Percentiles rank a stretch among this genome's conserved stretches.
Evolutionary conservation across 768 basidiomycete species (phyloP).

Genomic region (Polyporus arcularius): DNA sequence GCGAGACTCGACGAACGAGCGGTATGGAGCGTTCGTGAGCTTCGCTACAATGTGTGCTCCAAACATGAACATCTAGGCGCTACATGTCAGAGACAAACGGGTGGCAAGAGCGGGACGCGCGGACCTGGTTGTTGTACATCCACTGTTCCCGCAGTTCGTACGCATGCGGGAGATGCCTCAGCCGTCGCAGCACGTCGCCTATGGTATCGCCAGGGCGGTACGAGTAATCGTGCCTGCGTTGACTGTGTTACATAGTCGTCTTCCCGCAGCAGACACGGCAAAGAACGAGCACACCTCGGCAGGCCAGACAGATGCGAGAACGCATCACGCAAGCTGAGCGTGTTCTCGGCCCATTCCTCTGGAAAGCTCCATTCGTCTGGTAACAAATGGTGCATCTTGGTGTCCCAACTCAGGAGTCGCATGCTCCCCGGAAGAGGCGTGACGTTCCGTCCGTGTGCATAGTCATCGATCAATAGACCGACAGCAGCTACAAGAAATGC

Average conservation of each 20-base stretch:
- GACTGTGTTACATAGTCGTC: too few relatives aligned
- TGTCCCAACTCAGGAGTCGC: slow-evolving; percentile 26
- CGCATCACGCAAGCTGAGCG: slow-evolving; percentile 38
- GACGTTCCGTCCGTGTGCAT: slow-evolving; percentile 29
- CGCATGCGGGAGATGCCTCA: slow-evolving; percentile 33
- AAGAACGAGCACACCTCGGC: slow-evolving; percentile 27
- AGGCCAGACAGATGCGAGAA: slow-evolving; percentile 44
- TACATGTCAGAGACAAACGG: background rate
- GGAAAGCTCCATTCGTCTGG: slow-evolving; percentile 42
- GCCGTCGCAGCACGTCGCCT: slow-evolving; percentile 21
- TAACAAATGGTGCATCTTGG: slow-evolving; percentile 35
- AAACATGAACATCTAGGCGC: slow-evolving; percentile 40
- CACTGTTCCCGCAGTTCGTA: slow-evolving; percentile 39
- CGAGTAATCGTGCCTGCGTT: slow-evolving; percentile 35
- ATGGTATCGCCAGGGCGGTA: slow-evolving; percentile 33
- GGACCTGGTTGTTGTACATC: slow-evolving; percentile 42
- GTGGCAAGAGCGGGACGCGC: background rate
- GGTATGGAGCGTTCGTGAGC: slow-evolving; percentile 35
- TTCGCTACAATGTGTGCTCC: slow-evolving; percentile 34
- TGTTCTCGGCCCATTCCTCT: slow-evolving; percentile 39
- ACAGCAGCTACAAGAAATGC: slow-evolving; percentile 31
- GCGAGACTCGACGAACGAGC: slow-evolving; percentile 42
- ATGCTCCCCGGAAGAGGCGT: slow-evolving; percentile 24
- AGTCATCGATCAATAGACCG: slow-evolving; percentile 35
- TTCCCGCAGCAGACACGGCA: too few relatives aligned